Base-by-base conservation (phyloP, 345 rosid species). In the Bruguiera parviflora region DNA sequence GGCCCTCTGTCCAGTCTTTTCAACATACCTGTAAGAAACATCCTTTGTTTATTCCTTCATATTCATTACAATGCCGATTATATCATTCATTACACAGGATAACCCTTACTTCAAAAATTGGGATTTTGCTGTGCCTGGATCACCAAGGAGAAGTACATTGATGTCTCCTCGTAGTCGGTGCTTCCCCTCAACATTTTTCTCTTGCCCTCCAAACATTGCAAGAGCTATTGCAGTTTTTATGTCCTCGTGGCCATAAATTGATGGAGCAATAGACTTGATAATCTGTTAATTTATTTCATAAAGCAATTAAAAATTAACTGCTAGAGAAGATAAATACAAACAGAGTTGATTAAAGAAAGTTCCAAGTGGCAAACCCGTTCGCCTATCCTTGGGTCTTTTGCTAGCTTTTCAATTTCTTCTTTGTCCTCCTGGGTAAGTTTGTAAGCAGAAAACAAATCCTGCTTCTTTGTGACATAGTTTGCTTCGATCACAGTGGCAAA, bases 121-220 rank as follows among this genome's bases (percentile, higher is more conserved):
- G 58, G 99, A 95, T 73, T 95, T 95, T 53, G 99, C 99, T 3
- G 96, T 95, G 75, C 99, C 98, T 70, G 98, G 99, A 77, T 95
- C 99, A 67, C 98, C 94, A 0, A 95, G 84, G 71, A 92, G 90
- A 67, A 95, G 96, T 37, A 92, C 90, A 79, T 92, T 95, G 67
- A 95, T 92, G 78, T 95, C 99, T 53, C 99, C 98, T 69, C 98
- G 87, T 58, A 90, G 78, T 65, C 96, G 66, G 72, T 95, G 99
- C 75, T 92, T 95, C 72, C 99, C 97, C 85, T 84, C 78, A 68
- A 90, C 96, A 64, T 88, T 92, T 72, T 95, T 92, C 86, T 95
- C 98, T 74, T 95, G 99, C 53, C 98, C 99, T 75, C 98, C 99
- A 74, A 95, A 95, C 96, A 90, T 95, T 18, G 98, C 96, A 71